phyloP scores from a whole-genome alignment of 495 filamentous ascomycete species.

The Rostrohypoxylon terebratum region DNA sequence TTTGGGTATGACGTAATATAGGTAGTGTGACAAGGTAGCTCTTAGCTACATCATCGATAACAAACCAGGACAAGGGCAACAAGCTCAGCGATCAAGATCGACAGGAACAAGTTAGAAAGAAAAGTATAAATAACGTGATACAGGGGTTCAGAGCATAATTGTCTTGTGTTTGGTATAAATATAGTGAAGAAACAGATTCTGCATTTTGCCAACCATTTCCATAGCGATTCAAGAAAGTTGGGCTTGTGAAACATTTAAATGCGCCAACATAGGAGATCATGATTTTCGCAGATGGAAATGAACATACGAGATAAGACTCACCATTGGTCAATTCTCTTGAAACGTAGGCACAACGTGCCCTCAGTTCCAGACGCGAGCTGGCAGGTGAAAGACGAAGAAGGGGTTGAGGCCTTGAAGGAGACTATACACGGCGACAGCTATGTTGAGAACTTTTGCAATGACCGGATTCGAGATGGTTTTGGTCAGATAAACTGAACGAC shows the following conservation, averaged over 20 bases:
- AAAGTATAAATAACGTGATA: not conserved
- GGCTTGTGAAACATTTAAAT: not conserved
- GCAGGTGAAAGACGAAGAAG: not conserved
- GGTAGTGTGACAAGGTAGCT: slow-evolving; percentile 20
- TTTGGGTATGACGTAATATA: slow-evolving; percentile 27
- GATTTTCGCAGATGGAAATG: no score
- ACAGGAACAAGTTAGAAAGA: slow-evolving; percentile 29
- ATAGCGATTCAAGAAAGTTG: no score
- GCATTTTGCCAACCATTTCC: not conserved
- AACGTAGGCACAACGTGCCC: not conserved
- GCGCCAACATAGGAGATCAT: not conserved
- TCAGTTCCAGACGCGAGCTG: not conserved
- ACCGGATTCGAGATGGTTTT: not conserved
- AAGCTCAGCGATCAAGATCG: slow-evolving; percentile 23
- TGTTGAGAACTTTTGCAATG: not conserved
- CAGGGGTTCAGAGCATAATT: not conserved
- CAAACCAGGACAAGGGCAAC: slow-evolving; percentile 8
- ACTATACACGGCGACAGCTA: not conserved
- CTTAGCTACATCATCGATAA: slow-evolving; percentile 8
- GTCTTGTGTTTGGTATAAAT: not conserved
- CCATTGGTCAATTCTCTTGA: not conserved
- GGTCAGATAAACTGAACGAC: not conserved
- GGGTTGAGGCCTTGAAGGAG: not conserved
- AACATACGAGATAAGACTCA: not conserved
- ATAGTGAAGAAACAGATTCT: not conserved